Conservation (phyloP, 2,329 filamentous ascomycete species). For the Nannizzia gypsea region DNA sequence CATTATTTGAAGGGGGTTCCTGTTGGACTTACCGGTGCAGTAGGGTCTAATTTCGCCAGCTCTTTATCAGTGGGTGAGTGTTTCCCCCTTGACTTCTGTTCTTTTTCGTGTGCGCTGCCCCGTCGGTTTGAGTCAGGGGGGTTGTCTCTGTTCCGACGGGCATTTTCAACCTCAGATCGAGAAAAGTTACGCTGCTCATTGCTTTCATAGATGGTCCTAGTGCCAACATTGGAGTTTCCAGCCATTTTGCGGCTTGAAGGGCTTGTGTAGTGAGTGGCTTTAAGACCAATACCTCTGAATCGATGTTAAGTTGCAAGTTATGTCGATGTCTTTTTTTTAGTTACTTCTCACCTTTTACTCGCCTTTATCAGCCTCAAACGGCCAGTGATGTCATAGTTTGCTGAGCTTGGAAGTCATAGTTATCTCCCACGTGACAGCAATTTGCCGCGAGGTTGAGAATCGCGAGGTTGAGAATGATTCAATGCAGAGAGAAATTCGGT, state of each 20-base stretch:
- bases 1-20: background rate
- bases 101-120: conserved; percentile 12
- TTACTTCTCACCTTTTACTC: too few species aligned
- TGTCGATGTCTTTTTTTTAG: background rate
- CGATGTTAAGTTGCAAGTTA: background rate
- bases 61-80: conserved; percentile 32
- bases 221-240: conserved; percentile 55
- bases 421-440: background rate
- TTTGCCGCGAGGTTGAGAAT: too few species aligned
- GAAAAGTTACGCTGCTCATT: conserved; percentile 61
- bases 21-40: conserved; percentile 52
- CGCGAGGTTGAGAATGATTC: too few species aligned
- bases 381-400: conserved; percentile 1
- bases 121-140: conserved; percentile 30
- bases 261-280: background rate
- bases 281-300: background rate
- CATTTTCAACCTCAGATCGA: conserved; percentile 40
- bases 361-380: background rate
- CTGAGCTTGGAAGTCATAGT: background rate
- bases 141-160: conserved; percentile 59
- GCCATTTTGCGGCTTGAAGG: conserved; percentile 37
- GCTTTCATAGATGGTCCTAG: conserved; percentile 55
- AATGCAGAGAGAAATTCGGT: too few species aligned
- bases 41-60: conserved; percentile 29
- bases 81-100: conserved; percentile 7